These are phyloP conservation scores for Fusarium praegraminearum DNA, from an alignment of 2,329 filamentous ascomycete species.

Conservation along the genomic window DNA sequence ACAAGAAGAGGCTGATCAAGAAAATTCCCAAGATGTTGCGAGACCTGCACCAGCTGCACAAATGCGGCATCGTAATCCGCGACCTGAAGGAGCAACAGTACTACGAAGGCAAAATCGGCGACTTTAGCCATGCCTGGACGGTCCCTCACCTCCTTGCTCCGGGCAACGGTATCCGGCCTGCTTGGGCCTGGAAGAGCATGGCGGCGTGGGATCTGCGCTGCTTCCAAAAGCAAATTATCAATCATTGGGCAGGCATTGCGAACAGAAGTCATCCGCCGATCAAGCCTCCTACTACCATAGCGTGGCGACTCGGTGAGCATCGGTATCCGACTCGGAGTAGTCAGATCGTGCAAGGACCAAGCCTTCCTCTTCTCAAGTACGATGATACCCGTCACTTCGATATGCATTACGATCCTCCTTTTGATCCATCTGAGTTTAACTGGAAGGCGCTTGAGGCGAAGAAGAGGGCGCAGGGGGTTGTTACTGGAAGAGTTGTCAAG, in stretches of 20 bases:
- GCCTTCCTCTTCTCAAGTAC: conserved; percentile 5
- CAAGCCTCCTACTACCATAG: background rate
- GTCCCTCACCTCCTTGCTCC: conserved; percentile 15
- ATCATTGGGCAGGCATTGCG: fast-evolving
- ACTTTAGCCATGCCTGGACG: conserved; percentile 25
- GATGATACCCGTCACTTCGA: fast-evolving
- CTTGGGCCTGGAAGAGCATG: conserved; percentile 21
- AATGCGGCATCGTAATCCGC: conserved; percentile 17
- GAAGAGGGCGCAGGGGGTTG: background rate
- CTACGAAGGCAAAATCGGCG: background rate
- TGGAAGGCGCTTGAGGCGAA: conserved; percentile 6
- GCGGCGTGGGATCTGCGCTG: conserved; percentile 26
- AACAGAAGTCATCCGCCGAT: background rate
- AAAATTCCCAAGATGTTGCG: conserved; percentile 16
- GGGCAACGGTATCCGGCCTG: background rate
- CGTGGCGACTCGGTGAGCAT: background rate
- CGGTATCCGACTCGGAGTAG: background rate
- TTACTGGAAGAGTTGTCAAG: background rate
- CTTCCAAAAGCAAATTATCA: background rate
- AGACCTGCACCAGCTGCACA: conserved; percentile 10
- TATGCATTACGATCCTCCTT: conserved; percentile 8
- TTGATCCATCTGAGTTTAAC: conserved; percentile 17
- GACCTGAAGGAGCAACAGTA: conserved; percentile 22
- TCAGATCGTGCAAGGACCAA: background rate
- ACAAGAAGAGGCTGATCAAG: background rate